phyloP scores from a whole-genome alignment of 805 yeast species.

The Wickerhamomyces canadensis region DNA sequence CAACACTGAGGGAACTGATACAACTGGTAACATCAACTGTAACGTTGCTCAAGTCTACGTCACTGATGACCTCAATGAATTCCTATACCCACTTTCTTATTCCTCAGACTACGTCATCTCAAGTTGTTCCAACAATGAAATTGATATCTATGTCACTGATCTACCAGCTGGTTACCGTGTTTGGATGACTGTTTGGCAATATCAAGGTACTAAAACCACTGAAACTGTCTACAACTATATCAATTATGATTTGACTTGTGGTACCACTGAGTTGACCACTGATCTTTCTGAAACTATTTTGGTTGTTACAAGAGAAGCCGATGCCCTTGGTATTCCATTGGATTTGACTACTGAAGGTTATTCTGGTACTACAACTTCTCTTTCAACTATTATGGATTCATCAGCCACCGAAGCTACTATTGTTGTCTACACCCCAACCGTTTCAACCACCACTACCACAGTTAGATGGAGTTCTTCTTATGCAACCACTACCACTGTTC shows the following conservation, averaged over 20 bases:
- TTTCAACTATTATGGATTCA: constrained; percentile 11
- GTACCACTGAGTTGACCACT: constrained; percentile 1
- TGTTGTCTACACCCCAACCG: constrained; percentile 13
- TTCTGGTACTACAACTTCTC: constrained; percentile 15
- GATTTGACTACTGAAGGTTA: constrained; percentile 12
- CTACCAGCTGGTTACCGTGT: constrained; percentile 25
- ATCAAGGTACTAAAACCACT: constrained; percentile 4
- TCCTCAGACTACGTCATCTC: constrained; percentile 8
- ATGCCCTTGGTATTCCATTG: constrained; percentile 18
- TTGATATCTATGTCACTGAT: constrained; percentile 15
- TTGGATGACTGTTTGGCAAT: constrained; percentile 28
- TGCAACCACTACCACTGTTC: constrained; percentile 17
- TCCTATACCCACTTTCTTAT: constrained; percentile 25
- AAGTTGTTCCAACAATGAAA: constrained; percentile 22
- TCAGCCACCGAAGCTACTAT: constrained; percentile 17
- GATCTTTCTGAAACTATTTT: constrained; percentile 1
- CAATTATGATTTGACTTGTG: constrained; percentile 13
- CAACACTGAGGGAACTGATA: constrained; percentile 11
- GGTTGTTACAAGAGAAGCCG: constrained; percentile 14
- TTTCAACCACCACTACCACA: constrained; percentile 6
- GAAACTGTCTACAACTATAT: constrained; percentile 6
- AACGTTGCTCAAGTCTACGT: constrained; percentile 13
- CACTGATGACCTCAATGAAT: constrained; percentile 29
- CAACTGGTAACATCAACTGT: constrained; percentile 20
- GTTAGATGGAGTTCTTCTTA: background rate